Base-by-base conservation (phyloP, 345 rosid genomes). In the Mercurialis annua region DNA sequence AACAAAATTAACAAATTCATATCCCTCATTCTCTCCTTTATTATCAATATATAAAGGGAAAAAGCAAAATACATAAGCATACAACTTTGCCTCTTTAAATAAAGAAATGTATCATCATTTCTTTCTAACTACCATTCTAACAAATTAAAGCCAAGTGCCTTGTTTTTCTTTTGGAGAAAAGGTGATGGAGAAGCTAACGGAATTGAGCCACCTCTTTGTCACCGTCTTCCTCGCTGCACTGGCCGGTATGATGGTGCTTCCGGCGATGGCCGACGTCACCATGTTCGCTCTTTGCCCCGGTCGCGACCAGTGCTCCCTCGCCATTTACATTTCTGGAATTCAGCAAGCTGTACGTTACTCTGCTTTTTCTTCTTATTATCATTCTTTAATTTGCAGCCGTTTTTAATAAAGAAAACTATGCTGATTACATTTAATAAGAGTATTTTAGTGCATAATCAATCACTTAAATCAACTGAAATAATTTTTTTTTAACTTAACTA, bases 301-400 rank as follows among this genome's bases (percentile, higher is more conserved):
- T 60, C 24, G 51, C n/a, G 86, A 85, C 21, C 77, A 86, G 44
- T 92, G 98, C 73, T 92, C 98, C 47, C 80, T 88, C 16, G 97
- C 97, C 83, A 89, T 92, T 55, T 92, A 85, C 72, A 90, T 90
- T 79, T 69, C 95, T 55, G 92, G 97, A 12, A 38, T 81, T 67
- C 90, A 90, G 52, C 98, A 90, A 82, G 95, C 93, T 61, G 98
- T 92, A 82, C 1, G 81, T n/a, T 24, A 57, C 18, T 34, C 2
- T 16, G 48, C 24, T 10, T 34, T 26, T 4, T 64, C 31, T 34
- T 16, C 17, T n/a, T 11, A 18, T 20, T n/a, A n/a, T n/a, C n/a
- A n/a, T n/a, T n/a, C n/a, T n/a, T n/a, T n/a, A n/a, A n/a, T n/a
- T n/a, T n/a, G n/a, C n/a, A n/a, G n/a, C n/a, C n/a, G n/a, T n/a